Evolutionary conservation across 148 eudicot genomes (phyloP).

Genomic region (Persicaria maculosa): DNA sequence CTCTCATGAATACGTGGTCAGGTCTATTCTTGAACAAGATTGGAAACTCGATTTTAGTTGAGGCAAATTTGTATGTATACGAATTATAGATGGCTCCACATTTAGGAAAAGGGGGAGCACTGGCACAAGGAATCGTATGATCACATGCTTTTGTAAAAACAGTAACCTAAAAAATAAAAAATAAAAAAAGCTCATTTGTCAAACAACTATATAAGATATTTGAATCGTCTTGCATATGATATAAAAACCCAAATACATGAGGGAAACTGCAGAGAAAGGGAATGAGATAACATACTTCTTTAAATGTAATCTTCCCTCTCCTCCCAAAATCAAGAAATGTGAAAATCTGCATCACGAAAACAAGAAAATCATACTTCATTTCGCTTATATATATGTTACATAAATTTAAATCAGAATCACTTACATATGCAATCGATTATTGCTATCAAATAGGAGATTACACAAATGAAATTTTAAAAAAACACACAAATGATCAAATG

Average conservation of each 20-base stretch:
- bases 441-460: not conserved
- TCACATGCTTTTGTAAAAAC: too few relatives aligned
- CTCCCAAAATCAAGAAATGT: conserved; percentile 17
- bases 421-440: not conserved
- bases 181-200: too few relatives aligned
- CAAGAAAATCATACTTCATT: not conserved
- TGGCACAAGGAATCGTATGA: not conserved
- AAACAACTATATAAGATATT: too few relatives aligned
- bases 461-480: not conserved
- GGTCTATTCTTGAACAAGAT: not conserved
- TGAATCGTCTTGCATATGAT: not conserved
- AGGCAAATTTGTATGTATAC: not conserved
- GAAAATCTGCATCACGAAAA: conserved; percentile 13
- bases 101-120: not conserved
- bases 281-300: conserved; percentile 10
- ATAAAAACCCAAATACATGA: not conserved
- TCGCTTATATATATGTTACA: not conserved
- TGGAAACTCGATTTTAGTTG: not conserved
- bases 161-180: too few relatives aligned
- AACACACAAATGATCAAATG: not conserved
- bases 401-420: not conserved
- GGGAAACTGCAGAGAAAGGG: not conserved
- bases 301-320: conserved; percentile 16
- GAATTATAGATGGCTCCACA: not conserved
- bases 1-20: not conserved